Conservation (phyloP, 2,329 filamentous ascomycete species). For the Aspergillus sp. region DNA sequence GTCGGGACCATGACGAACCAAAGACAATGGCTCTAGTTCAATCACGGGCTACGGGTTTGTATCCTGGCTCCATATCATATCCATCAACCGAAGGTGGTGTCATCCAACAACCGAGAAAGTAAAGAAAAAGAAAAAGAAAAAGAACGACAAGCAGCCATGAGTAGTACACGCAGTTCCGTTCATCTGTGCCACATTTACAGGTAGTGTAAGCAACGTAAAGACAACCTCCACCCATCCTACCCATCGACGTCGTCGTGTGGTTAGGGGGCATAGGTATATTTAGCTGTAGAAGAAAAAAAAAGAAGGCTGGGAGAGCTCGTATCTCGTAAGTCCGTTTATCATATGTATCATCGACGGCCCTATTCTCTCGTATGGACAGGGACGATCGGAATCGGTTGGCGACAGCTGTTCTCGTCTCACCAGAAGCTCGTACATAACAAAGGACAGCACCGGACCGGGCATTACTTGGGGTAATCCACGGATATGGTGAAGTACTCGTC, state of each 20-base stretch:
- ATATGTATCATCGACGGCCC: not conserved
- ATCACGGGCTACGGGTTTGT: not conserved
- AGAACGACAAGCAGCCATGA: not conserved
- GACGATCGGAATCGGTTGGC: not conserved
- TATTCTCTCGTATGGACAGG: not conserved
- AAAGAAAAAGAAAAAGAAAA: slow-evolving; percentile 2
- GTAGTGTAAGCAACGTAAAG: not conserved
- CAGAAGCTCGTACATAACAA: not conserved
- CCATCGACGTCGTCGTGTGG: not conserved
- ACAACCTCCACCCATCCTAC: not conserved
- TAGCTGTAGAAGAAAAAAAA: not conserved
- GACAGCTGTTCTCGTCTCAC: not conserved
- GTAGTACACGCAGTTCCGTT: no score
- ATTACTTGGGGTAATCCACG: not conserved
- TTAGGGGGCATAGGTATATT: not conserved
- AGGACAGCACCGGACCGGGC: not conserved
- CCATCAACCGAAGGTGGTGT: not conserved
- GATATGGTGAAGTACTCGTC: slow-evolving; percentile 14
- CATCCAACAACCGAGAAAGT: not conserved
- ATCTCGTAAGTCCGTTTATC: not conserved
- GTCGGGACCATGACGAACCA: not conserved
- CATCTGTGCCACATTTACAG: not conserved
- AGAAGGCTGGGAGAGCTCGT: not conserved
- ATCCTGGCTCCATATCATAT: not conserved
- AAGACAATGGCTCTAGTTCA: not conserved